Evolutionary conservation across 805 yeast genomes (phyloP), one percentile per base, ranked within the genome.

Genomic region (Ogataea populi-albae): DNA sequence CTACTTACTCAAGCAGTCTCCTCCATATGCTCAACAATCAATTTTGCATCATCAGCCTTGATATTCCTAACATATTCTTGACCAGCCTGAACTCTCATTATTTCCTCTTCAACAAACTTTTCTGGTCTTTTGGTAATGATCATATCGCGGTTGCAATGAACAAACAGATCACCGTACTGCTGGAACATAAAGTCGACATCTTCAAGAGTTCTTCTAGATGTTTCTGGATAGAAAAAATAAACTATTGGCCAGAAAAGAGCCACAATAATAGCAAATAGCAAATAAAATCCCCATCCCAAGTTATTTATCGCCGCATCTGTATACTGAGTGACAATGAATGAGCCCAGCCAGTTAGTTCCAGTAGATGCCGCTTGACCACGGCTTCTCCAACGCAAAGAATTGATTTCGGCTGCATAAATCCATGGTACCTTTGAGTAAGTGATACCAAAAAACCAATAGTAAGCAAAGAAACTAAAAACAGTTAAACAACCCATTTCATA

Each of bases 161-260:
- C 12, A 12, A 25, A 38, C 9, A 39, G 23, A 5, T 21, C 30
- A 17, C 30, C 30, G 12, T 27, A 17, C 19, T 27, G 30, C 8
- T 27, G 30, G 46, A 62, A 76, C 40, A 81, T 76, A 52, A 78
- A 77, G 55, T 81, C 88, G 55, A 81, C 73, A 53, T 80, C 86
- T 60, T 81, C 88, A 58, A 82, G 69, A 17, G 81, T 68, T 55
- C 86, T 71, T 30, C 86, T 86, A 15, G 81, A 75, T 23, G 87
- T 81, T 62, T 82, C 89, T 23, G 89, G 89, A 57, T 79, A 82
- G 59, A 71, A 74, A 62, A 79, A 71, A 69, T 64, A 78, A 43
- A 76, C 76, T 37, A 79, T 61, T 18, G 86, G 85, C 30, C 75
- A 56, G 65, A 77, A 80, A 30, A 66, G 43, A 49, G 71, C 68